Evolutionary conservation across 257 asterid species (phyloP), one percentile per base, ranked within the genome.

Genomic region (Henckelia pumila): DNA sequence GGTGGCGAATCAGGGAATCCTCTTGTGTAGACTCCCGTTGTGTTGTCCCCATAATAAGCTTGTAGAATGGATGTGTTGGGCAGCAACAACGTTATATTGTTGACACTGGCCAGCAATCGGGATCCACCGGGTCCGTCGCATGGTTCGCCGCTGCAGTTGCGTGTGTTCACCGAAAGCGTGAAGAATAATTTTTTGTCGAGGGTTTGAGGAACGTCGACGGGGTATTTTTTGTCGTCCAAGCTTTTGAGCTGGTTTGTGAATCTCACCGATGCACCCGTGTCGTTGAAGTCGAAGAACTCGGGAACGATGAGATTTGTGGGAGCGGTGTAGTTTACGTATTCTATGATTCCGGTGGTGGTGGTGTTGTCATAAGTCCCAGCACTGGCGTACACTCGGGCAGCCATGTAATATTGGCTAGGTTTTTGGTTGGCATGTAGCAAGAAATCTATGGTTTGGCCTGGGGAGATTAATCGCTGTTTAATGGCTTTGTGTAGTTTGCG

Each of bases 371-470:
- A 85, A 0, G 4, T 37, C 0, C 59, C 74, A 1, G 63, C 78
- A 4, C 61, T 32, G 10, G 72, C 73, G 23, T 86, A 89, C 16
- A 56, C 87, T 29, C 67, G 64, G 0, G 95, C 79, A 0, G 83
- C 92, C 83, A 87, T 81, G 85, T 84, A 86, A 35, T 87, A 85
- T 44, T 62, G 84, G 21, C 71, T 64, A 5, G 86, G 88, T 19
- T 25, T 40, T 57, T 81, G 88, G 72, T 83, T 73, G 6, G 96
- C 87, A 63, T 65, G 72, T 0, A 87, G 59, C 16, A 87, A 44
- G 72, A 79, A 73, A 55, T 87, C 95, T 1, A 85, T 78, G 69
- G 91, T 85, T 64, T 85, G 84, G 0, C 91, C 91, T 0, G 95
- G 95, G 0, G n/a, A n/a, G n/a, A n/a, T n/a, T n/a, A n/a, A n/a